Evolutionary conservation across 306 rosid genomes (phyloP).

Genomic region (Astragalus glycyphyllos): DNA sequence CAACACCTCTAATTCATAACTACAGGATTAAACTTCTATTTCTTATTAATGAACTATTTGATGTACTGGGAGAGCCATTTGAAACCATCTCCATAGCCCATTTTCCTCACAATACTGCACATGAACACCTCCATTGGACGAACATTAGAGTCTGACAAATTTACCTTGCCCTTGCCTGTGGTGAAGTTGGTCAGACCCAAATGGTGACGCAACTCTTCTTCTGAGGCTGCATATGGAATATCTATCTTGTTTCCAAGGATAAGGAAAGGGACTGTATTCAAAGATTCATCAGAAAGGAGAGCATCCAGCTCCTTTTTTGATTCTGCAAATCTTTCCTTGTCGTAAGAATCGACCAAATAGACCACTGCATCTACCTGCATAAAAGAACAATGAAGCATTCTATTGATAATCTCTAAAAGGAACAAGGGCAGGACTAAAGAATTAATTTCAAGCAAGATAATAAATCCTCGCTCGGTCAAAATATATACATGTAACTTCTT

Average conservation of each 20-base stretch:
- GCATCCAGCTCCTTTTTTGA: constrained; percentile 79
- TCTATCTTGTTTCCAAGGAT: constrained; percentile 83
- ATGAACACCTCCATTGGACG: constrained; percentile 83
- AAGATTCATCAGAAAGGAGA: constrained; percentile 68
- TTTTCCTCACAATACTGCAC: constrained; percentile 84
- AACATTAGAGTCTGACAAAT: constrained; percentile 65
- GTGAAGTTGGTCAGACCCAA: constrained; percentile 76
- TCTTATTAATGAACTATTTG: constrained; percentile 50
- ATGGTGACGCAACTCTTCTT: constrained; percentile 74
- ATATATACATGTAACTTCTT: not conserved
- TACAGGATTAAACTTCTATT: constrained; percentile 42
- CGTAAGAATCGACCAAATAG: constrained; percentile 71
- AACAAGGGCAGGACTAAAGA: not conserved
- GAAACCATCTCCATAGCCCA: constrained; percentile 91
- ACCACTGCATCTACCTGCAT: constrained; percentile 79
- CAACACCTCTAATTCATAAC: constrained; percentile 32
- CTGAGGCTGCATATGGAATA: constrained; percentile 78
- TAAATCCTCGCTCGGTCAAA: not conserved
- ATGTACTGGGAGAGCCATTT: constrained; percentile 86
- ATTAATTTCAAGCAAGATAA: not conserved
- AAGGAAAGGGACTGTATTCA: constrained; percentile 68
- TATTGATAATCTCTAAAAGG: not conserved
- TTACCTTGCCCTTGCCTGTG: constrained; percentile 77
- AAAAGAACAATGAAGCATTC: constrained; percentile 1
- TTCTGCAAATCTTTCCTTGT: constrained; percentile 76